Evolutionary conservation across 371 early-diverging fungal species (phyloP), one percentile per base, ranked within the genome.

Genomic region (Gilbertella persicaria): DNA sequence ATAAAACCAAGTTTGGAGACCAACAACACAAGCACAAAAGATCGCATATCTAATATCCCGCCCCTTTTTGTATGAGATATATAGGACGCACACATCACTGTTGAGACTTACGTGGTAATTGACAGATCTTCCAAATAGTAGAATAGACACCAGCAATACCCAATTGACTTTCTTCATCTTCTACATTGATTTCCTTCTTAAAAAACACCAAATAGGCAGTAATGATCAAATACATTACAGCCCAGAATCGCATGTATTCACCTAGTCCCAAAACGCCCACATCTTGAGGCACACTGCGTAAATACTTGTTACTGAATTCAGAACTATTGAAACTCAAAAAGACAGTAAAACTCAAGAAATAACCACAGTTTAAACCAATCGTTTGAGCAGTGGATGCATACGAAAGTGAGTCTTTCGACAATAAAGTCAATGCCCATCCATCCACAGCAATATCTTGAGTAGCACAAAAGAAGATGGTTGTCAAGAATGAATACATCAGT

Each of bases 361-460:
- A 96, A 28, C 99, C 95, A 24, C 88, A 86, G 69, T 95, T 98
- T 42, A 98, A 78, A 5, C 98, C 99, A 45, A 98, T 90, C 1
- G 99, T 97, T 66, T 98, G 97, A 10, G 94, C 95, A 0, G 95
- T 93, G 17, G 93, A 93, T 0, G 98, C 97, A 67, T 86, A 92
- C 0, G 89, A 88, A 38, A 93, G 67, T 60, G 88, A 90, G 45
- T 96, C 94, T 56, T 93, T 89, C 10, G 91, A 87, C 33, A 97
- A 69, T 20, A 97, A 69, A 0, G 95, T 95, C 48, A 97, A 66
- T 2, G 98, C 98, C 98, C 98, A 97, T 6, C 90, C 99, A 64
- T 97, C 99, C 4, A 98, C 98, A 13, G 99, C 98, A 65, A 98
- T 95, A 62, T 98, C 97, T 74, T 98, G 99, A 0, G 99, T 98